Conservation (phyloP, 2,329 filamentous ascomycete species). For the Xylaria sp. region DNA sequence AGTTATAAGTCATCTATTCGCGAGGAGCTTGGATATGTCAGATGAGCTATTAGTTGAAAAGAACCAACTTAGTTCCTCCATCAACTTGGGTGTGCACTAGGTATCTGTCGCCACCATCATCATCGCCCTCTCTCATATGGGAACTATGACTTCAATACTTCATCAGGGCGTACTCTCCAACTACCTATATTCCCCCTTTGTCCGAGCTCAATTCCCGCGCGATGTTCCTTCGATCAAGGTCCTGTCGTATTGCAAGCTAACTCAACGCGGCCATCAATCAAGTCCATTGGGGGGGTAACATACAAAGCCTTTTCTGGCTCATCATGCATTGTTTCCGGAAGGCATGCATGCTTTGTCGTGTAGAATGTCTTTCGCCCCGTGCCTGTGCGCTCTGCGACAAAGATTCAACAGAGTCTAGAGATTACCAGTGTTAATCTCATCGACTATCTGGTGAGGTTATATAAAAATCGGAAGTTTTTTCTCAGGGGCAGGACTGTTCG, state of each 20-base stretch:
- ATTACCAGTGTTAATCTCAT: too few relatives aligned
- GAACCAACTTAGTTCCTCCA: too few relatives aligned
- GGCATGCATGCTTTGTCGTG: conserved; percentile 28
- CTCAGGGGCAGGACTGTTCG: not conserved
- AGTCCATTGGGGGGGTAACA: conserved; percentile 7
- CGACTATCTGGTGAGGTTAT: too few relatives aligned
- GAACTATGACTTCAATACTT: not conserved
- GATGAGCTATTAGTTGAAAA: too few relatives aligned
- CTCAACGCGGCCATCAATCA: conserved; percentile 25
- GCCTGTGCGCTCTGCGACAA: conserved; percentile 23
- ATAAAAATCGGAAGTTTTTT: too few relatives aligned
- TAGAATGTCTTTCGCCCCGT: conserved; percentile 16
- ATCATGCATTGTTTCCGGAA: conserved; percentile 36
- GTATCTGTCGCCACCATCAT: too few relatives aligned
- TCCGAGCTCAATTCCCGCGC: not conserved
- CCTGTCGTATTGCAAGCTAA: conserved; percentile 14
- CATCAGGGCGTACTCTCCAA: not conserved
- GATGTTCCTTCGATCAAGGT: conserved; percentile 5
- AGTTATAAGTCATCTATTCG: too few relatives aligned
- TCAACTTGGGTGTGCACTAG: too few relatives aligned
- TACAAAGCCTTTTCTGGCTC: conserved; percentile 25
- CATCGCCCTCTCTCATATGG: too few relatives aligned
- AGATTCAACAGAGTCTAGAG: too few relatives aligned
- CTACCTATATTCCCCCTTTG: not conserved
- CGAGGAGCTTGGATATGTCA: too few relatives aligned